Evolutionary conservation across 768 basidiomycete genomes (phyloP), one percentile per base, ranked within the genome.

Genomic region (Termitomyces bulborhizus): DNA sequence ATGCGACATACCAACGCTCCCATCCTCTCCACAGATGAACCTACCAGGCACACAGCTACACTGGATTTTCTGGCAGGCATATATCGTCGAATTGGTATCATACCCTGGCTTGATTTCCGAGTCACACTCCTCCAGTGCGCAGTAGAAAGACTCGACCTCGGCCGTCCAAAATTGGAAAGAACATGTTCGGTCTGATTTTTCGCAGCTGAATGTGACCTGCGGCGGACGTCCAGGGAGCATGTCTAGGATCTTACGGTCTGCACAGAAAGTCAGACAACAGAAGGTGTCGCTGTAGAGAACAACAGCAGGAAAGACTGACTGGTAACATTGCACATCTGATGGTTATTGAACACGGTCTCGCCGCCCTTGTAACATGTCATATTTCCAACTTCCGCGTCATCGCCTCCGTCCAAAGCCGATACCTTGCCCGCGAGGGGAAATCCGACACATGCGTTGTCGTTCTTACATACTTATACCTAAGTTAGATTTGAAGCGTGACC

Each of bases 111-210:
- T 67, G 1, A 56, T 65, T 36, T 75, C 65, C 6, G 83, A 83
- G 3, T 65, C 68, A 66, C 97, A 98, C 16, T 79, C 67, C 42
- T 89, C 78, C 52, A 99, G 78, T 9, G 83, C 82, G 70, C 97
- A 99, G 71, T 97, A 98, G 71, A 99, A 98, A 0, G 93, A 95
- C 68, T 99, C 96, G 54, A 93, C 80, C 62, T 90, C 78, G 6
- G 88, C 93, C 8, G 93, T 92, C 97, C 97, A 99, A 74, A 99
- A 99, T 70, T 99, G 95, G 79, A 99, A 99, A 24, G 84, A 83
- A 67, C 97, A 99, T 0, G 82, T 82, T 4, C 73, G 71, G 12
- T 77, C 73, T 1, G 66, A 56, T 18, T 73, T 79, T 55, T 90
- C 84, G 72, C 97, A 99, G 60, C 88, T 87, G 69, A 99, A 99